These are phyloP conservation scores for Thalassiosira exigua DNA, from an alignment of 352 stramenopile species.

Conservation along the genomic window DNA sequence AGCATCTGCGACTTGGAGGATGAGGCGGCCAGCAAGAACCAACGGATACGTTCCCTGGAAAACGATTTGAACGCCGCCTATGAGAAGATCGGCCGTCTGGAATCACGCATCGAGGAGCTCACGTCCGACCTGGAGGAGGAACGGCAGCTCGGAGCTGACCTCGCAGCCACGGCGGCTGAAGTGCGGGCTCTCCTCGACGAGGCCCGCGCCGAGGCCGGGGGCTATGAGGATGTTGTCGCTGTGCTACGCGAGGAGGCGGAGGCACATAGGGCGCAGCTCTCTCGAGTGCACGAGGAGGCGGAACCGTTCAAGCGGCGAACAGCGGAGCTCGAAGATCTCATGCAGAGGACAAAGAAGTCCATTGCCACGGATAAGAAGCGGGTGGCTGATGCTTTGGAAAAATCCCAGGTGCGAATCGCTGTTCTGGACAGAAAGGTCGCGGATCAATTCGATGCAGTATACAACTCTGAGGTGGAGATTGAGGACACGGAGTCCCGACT, in stretches of 20 bases:
- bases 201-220: conserved; percentile 14
- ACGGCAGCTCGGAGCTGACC: conserved; percentile 23
- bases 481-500: too few species aligned
- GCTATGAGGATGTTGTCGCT: conserved; percentile 27
- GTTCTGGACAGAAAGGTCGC: conserved; percentile 39
- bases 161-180: conserved; percentile 4
- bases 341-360: conserved; percentile 27
- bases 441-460: conserved; percentile 9
- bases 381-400: conserved; percentile 16
- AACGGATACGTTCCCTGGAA: conserved; percentile 32
- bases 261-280: background rate
- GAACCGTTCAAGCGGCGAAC: conserved; percentile 31
- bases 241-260: conserved; percentile 31
- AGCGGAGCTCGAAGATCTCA: conserved; percentile 19
- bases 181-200: conserved; percentile 26
- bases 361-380: conserved; percentile 23
- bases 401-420: conserved; percentile 36
- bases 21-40: too few species aligned
- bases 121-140: conserved; percentile 31
- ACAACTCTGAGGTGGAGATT: conserved; percentile 3
- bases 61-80: conserved; percentile 35
- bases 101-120: conserved; percentile 35
- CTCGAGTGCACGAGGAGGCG: too few species aligned
- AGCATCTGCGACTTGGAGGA: too few species aligned
- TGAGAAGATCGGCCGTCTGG: conserved; percentile 32